Evolutionary conservation across 2,329 filamentous ascomycete genomes (phyloP), one percentile per base, ranked within the genome.

Genomic region (Apiospora arundinis): DNA sequence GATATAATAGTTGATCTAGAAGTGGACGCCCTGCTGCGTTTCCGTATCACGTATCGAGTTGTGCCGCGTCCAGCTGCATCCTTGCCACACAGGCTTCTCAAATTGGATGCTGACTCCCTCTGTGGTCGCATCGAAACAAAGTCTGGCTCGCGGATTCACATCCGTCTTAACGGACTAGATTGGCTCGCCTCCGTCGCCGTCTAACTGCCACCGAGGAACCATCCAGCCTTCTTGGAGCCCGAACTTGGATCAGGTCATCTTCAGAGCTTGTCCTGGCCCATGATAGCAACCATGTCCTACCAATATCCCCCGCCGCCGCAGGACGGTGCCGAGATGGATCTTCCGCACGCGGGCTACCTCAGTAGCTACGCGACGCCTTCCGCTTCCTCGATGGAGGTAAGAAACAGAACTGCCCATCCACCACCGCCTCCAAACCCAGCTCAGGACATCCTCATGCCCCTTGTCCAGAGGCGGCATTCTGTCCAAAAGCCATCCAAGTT

Each of bases 211-310:
- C 74, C 75, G 72, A 77, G 80, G 74, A 77, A 79, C 72, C 81
- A 79, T 70, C 75, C 76, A 73, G 76, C 79, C 70, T 73, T 72
- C 73, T 80, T 77, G 80, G 75, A 76, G 75, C 74, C 76, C 72
- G 75, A 77, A 74, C 76, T 70, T 74, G 74, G 74, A 71, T 56
- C 76, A 74, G 76, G 78, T 75, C n/a, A 8, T 9, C 74, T 76
- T 69, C 74, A 76, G 73, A 73, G 76, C 69, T 72, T 76, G 69
- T 71, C 77, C 74, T 75, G 73, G 75, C 79, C 74, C 75, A 83
- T 83, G 80, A 82, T 81, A 78, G 79, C 81, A 73, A 82, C 81
- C 76, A 87, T 87, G 85, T 82, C 86, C 74, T 85, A 86, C 76
- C 84, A 86, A 74, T 88, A 87, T 76, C 82, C 85, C 65, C 80